Percentiles rank a stretch among this genome's conserved stretches.
These are phyloP conservation scores for Vigna radiata DNA, from an alignment of 306 rosid species.

Conservation along the genomic window DNA sequence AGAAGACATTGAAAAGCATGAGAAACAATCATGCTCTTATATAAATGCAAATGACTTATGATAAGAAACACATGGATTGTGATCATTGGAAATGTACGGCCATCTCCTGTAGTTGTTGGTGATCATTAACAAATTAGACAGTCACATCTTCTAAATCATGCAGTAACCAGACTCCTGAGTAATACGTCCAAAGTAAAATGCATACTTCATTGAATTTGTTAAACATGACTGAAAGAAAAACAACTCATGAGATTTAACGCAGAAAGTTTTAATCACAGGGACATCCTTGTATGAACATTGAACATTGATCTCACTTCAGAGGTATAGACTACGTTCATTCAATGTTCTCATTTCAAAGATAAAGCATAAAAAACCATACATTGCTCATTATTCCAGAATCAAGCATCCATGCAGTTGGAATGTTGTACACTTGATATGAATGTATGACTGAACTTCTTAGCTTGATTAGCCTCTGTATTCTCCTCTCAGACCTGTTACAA, in stretches of 20 bases:
- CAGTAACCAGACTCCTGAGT: constrained; percentile 1
- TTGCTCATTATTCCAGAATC: constrained; percentile 79
- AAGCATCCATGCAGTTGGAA: constrained; percentile 94
- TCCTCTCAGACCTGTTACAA: constrained; percentile 76
- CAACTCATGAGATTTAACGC: not conserved
- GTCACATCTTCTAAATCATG: not conserved
- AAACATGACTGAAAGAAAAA: not conserved
- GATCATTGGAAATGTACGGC: constrained; percentile 1
- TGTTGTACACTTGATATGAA: constrained; percentile 69
- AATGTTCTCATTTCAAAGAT: constrained; percentile 20
- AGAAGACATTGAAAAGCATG: not conserved
- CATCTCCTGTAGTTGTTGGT: not conserved
- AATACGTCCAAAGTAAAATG: constrained; percentile 18
- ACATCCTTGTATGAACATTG: not conserved
- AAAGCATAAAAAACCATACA: constrained; percentile 51
- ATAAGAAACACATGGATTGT: not conserved
- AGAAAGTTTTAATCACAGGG: constrained; percentile 5
- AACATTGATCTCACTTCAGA: constrained; percentile 15
- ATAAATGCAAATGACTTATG: constrained; percentile 7
- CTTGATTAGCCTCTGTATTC: constrained; percentile 70
- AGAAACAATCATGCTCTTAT: not conserved
- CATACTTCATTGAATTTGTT: constrained; percentile 19
- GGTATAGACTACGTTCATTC: not conserved
- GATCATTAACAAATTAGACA: not conserved
- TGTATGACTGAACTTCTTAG: constrained; percentile 64